phyloP scores from a whole-genome alignment of 1,284 basidiomycete genomes.

The Leccinum subrobustum region DNA sequence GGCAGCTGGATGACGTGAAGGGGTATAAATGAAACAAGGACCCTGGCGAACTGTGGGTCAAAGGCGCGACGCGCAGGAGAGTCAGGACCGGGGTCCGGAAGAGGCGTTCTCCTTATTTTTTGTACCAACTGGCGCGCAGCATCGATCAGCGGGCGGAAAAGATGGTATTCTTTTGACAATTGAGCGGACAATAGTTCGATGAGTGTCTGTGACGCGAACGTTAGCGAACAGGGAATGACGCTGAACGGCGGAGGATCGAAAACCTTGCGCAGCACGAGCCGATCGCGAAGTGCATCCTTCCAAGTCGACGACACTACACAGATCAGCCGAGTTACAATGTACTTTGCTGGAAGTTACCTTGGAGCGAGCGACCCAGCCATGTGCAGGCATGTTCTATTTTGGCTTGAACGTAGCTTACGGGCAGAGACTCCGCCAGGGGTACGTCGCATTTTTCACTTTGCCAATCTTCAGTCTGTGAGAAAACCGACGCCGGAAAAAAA shows the following conservation, averaged over 20 bases:
- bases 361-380: conserved; percentile 47
- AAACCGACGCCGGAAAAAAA: background rate
- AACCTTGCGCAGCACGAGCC: conserved; percentile 61
- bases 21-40: conserved; percentile 73
- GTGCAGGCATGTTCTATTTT: conserved; percentile 59
- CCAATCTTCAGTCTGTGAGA: conserved; percentile 52
- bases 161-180: conserved; percentile 27
- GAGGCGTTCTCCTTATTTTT: conserved; percentile 15
- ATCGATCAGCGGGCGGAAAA: conserved; percentile 16
- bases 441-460: conserved; percentile 85
- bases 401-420: conserved; percentile 54
- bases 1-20: conserved; percentile 61
- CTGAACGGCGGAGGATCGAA: background rate
- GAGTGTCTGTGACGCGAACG: conserved; percentile 17
- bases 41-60: conserved; percentile 67
- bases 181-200: conserved; percentile 50
- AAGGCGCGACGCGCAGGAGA: conserved; percentile 60
- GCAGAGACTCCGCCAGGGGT: conserved; percentile 69
- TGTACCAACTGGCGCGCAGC: conserved; percentile 25
- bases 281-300: conserved; percentile 49
- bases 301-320: conserved; percentile 40
- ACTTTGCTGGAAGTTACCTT: conserved; percentile 33
- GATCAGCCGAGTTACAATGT: conserved; percentile 3
- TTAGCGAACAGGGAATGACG: conserved; percentile 1
- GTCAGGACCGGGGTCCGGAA: conserved; percentile 38